phyloP scores from a whole-genome alignment of 352 stramenopile species.

The Blastocystis sp. region DNA sequence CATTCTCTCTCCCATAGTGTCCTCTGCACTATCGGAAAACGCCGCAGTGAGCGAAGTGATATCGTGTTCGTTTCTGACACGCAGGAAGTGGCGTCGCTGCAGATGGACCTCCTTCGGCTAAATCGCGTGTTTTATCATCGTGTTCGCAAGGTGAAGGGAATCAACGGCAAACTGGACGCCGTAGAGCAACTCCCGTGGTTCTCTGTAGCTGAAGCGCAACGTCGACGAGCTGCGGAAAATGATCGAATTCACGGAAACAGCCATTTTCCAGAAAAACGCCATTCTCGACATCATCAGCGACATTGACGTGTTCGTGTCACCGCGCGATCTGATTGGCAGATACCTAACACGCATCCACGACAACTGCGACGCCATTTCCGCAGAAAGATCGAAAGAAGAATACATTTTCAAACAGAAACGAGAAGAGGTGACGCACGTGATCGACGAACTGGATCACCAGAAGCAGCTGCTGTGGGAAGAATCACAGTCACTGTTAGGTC shows the following conservation, averaged over 20 bases:
- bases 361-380: not conserved
- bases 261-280: constrained; percentile 9
- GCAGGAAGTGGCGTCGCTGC: constrained; percentile 8
- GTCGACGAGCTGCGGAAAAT: constrained; percentile 11
- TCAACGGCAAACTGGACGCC: not conserved
- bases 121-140: constrained; percentile 18
- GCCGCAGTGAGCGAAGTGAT: not conserved
- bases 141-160: not conserved
- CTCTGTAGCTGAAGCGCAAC: constrained; percentile 22
- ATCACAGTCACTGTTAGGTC: not conserved
- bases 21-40: not conserved
- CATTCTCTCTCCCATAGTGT: not conserved
- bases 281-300: not conserved
- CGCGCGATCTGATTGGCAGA: not conserved
- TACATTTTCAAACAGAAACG: constrained; percentile 15
- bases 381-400: constrained; percentile 32
- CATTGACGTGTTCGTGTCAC: constrained; percentile 3
- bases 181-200: not conserved
- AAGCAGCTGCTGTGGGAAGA: constrained; percentile 35
- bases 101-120: not conserved
- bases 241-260: constrained; percentile 33
- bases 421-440: not conserved
- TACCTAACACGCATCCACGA: constrained; percentile 7
- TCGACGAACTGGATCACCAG: constrained; percentile 8
- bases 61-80: not conserved